Base-by-base conservation (phyloP, 2,329 filamentous ascomycete species). In the Pestalotiopsis sp. region DNA sequence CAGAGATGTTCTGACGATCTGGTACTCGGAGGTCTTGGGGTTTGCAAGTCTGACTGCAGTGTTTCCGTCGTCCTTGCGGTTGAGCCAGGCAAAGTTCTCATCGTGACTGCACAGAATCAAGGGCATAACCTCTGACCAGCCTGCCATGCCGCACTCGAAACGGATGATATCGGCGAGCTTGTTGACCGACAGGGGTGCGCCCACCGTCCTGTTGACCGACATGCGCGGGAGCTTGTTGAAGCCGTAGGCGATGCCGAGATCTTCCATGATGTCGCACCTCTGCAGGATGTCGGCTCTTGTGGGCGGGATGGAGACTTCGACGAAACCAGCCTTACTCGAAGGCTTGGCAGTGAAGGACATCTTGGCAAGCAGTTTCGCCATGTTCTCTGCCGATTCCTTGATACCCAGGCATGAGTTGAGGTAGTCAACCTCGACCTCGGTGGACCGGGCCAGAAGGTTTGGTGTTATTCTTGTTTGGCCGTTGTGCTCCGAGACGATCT, bases 201-300 rank as follows among this genome's bases (percentile, higher is more conserved):
- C 97, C 70, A 98, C 92, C 27, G 93, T 92, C 78, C 94, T 95
- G 80, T 91, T 94, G 9, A 95, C 94, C 77, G 95, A 94, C 63
- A 92, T 90, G 66, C 94, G 91, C 1, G 95, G 95, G 20, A 99
- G 91, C 72, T 93, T 94, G 86, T 99, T 99, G 88, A 97, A 99
- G 73, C 97, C 96, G 80, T 98, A 98, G 66, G 94, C 94, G 72
- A 99, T 96, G 56, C 94, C 96, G 23, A 97, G 91, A 78, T 99
- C 97, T 83, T 99, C 96, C 95, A 99, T 99, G 74, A 99, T 93
- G 79, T 99, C 96, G 75, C 94, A 97, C 78, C 98, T 93, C 81
- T 99, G 96, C 39, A 99, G 90, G 57, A 99, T 92, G 80, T 99
- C 96, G 62, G 96, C 95, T 71, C 96, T 90, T 61, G 95, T 98